A percentile compares a stretch with the other conserved stretches of the same genome.
Conservation (phyloP, 2,329 filamentous ascomycete genomes). For the Hypomyces rosellus region DNA sequence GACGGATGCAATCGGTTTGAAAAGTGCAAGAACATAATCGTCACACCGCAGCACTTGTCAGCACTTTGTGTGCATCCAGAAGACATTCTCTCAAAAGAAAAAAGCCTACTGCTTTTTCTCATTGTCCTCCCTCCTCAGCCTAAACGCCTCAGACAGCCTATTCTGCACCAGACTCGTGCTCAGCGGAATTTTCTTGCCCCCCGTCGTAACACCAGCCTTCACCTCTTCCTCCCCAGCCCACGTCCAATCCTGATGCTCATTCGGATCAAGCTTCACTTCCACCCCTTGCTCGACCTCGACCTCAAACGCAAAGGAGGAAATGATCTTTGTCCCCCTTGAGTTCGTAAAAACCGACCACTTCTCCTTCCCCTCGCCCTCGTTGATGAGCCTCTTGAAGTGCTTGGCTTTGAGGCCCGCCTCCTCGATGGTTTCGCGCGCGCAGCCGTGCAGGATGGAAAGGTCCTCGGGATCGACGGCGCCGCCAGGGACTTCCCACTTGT, state of each 20-base stretch:
- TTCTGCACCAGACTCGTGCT: conserved; percentile 23
- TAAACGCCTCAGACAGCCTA: conserved; percentile 26
- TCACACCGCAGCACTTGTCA: too few relatives aligned
- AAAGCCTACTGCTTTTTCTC: too few relatives aligned
- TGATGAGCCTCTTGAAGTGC: conserved; percentile 23
- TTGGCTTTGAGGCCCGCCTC: conserved; percentile 35
- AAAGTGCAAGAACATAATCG: too few relatives aligned
- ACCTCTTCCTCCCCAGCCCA: conserved; percentile 36
- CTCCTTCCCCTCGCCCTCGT: conserved; percentile 18
- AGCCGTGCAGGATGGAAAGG: conserved; percentile 34
- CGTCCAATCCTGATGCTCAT: conserved; percentile 35
- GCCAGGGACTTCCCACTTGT: conserved; percentile 44
- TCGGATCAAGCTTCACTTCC: conserved; percentile 30
- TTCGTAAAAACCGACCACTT: conserved; percentile 28
- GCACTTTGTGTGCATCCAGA: too few relatives aligned
- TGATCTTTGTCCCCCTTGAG: conserved; percentile 24
- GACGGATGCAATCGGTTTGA: too few relatives aligned
- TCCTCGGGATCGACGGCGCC: conserved; percentile 40
- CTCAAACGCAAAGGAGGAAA: conserved; percentile 31
- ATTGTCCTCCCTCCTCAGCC: conserved; percentile 16
- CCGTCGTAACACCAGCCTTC: conserved; percentile 17
- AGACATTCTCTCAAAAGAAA: too few relatives aligned
- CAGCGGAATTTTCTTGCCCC: conserved; percentile 25
- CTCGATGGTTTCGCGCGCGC: conserved; percentile 43
- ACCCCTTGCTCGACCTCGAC: conserved; percentile 23